Percentiles rank a stretch among this genome's conserved stretches.
Evolutionary conservation across 805 yeast genomes (phyloP).

Genomic region (Tetrapisispora pingtungensis): DNA sequence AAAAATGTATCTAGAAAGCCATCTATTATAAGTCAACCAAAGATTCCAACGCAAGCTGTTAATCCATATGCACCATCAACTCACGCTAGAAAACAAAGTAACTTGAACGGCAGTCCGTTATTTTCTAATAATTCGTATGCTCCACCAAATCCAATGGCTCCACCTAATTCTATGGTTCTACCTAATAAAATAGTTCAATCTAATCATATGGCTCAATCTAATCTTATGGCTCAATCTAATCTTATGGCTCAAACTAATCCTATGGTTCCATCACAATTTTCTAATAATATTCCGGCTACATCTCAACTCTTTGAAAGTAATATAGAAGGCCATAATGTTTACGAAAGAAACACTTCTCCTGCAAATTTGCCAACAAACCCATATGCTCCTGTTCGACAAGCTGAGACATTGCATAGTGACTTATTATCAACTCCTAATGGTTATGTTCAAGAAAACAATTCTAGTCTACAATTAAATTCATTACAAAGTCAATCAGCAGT

Average conservation of each 20-base stretch:
- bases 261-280: not conserved
- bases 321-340: not conserved
- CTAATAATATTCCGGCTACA: not conserved
- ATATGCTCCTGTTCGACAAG: conserved; percentile 29
- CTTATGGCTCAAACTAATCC: conserved; percentile 4
- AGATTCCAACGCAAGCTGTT: not conserved
- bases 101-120: not conserved
- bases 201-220: too few relatives aligned
- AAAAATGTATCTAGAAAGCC: conserved; percentile 21
- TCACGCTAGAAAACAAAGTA: conserved; percentile 1
- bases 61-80: conserved; percentile 9
- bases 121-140: conserved; percentile 10
- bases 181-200: too few relatives aligned
- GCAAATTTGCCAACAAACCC: conserved; percentile 29
- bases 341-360: not conserved
- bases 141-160: conserved; percentile 1
- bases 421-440: not conserved
- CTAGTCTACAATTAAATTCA: conserved; percentile 9
- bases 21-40: conserved; percentile 7
- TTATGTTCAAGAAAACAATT: conserved; percentile 6
- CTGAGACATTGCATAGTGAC: conserved; percentile 7
- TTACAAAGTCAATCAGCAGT: conserved; percentile 9
- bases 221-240: too few relatives aligned
- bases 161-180: not conserved
- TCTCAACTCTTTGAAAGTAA: not conserved